Percentiles rank a stretch among this genome's conserved stretches.
Evolutionary conservation across 139 green algal species (phyloP).

Genomic region (Chlamydomonas eustigma): DNA sequence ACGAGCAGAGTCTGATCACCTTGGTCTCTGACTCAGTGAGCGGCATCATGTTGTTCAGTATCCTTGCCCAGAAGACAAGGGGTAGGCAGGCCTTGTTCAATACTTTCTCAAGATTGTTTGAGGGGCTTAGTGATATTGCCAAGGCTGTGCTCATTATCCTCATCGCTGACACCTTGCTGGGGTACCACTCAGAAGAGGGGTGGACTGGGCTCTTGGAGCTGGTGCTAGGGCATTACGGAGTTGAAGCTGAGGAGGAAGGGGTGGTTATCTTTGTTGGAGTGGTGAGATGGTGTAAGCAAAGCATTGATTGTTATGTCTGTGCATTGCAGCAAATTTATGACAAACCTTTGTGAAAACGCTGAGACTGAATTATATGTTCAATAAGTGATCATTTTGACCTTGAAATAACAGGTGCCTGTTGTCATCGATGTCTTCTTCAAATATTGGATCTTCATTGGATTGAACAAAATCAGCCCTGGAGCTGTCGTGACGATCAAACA

Average conservation of each 20-base stretch:
- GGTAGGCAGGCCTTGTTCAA: conserved; percentile 36
- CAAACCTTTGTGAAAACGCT: background rate
- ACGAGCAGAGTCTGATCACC: conserved; percentile 54
- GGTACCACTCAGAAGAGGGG: conserved; percentile 92
- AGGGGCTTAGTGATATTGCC: conserved; percentile 79
- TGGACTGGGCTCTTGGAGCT: conserved; percentile 80
- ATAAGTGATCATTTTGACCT: background rate
- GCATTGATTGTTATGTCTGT: background rate
- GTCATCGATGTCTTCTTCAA: conserved; percentile 78
- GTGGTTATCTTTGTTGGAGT: conserved; percentile 43
- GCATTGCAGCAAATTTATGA: background rate
- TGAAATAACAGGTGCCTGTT: background rate
- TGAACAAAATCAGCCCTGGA: conserved; percentile 76
- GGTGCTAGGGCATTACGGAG: conserved; percentile 71
- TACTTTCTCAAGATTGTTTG: conserved; percentile 72
- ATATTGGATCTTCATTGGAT: conserved; percentile 84
- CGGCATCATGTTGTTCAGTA: conserved; percentile 47
- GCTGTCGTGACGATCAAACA: conserved; percentile 79
- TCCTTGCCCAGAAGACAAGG: conserved; percentile 45
- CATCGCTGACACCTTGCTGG: conserved; percentile 77
- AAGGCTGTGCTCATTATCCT: conserved; percentile 93
- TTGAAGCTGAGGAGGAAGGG: conserved; percentile 61
- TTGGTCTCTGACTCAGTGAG: conserved; percentile 63
- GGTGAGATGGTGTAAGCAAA: background rate
- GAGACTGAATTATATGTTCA: background rate